A percentile compares a stretch with the other conserved stretches of the same genome.
These are phyloP conservation scores for Oryza nivara DNA, from an alignment of 176 grass and related monocot species.

Conservation along the genomic window DNA sequence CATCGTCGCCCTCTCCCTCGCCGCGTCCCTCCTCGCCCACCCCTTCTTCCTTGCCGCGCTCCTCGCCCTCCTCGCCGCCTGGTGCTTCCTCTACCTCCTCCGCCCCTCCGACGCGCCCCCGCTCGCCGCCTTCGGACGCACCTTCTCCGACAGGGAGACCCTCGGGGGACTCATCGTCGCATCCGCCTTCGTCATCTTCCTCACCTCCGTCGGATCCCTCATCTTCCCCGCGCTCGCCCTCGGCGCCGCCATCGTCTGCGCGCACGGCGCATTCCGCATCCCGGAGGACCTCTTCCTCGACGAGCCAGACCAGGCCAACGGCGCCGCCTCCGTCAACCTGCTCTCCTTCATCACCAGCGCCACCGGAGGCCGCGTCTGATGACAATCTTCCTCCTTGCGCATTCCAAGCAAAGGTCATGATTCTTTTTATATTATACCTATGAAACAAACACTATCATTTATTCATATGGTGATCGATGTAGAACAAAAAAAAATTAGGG, in stretches of 20 bases:
- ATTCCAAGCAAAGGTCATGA: not conserved
- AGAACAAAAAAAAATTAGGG: too few species aligned
- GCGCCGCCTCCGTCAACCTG: slow-evolving; percentile 26
- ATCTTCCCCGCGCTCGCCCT: slow-evolving; percentile 71
- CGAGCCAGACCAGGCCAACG: slow-evolving; percentile 50
- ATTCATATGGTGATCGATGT: not conserved
- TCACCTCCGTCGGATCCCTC: slow-evolving; percentile 71
- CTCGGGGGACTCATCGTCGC: slow-evolving; percentile 47
- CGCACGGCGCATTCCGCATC: slow-evolving; percentile 58
- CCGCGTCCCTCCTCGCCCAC: slow-evolving; percentile 55
- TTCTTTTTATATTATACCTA: not conserved
- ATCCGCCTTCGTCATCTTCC: slow-evolving; percentile 68
- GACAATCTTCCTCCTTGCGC: not conserved
- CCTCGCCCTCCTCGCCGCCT: slow-evolving; percentile 55
- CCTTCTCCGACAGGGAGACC: slow-evolving; percentile 64
- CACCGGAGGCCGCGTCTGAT: slow-evolving; percentile 40
- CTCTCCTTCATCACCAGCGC: slow-evolving; percentile 56
- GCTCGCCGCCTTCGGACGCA: slow-evolving; percentile 48
- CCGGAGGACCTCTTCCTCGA: slow-evolving; percentile 80
- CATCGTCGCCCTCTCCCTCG: slow-evolving; percentile 46
- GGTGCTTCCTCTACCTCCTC: slow-evolving; percentile 71
- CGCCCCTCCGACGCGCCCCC: slow-evolving; percentile 59
- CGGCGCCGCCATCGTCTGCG: slow-evolving; percentile 50
- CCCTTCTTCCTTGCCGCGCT: slow-evolving; percentile 56
- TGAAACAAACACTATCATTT: not conserved